phyloP scores from a whole-genome alignment of 2,329 filamentous ascomycete species.

The Nemania diffusa region DNA sequence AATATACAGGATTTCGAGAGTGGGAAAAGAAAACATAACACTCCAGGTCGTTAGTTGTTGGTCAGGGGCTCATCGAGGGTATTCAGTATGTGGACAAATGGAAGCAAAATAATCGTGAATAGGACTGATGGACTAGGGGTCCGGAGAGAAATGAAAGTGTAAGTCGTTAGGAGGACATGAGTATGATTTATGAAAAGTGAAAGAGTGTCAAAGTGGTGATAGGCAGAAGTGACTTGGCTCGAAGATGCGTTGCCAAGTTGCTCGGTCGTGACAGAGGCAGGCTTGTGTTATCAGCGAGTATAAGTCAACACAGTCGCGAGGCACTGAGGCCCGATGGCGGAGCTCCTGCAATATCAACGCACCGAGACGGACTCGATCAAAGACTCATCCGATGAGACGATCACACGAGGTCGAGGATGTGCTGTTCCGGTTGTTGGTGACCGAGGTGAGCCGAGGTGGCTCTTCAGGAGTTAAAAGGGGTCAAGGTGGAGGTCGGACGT shows the following conservation, averaged over 20 bases:
- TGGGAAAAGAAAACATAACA: conserved; percentile 50
- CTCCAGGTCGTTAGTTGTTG: conserved; percentile 57
- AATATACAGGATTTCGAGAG: conserved; percentile 49
- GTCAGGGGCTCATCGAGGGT: conserved; percentile 60
- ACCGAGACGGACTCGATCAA: conserved; percentile 42
- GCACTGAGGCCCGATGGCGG: conserved; percentile 43
- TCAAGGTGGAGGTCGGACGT: conserved; percentile 20
- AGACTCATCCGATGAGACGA: conserved; percentile 45
- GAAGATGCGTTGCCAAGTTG: conserved; percentile 36
- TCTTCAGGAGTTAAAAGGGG: conserved; percentile 26
- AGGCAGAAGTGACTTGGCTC: conserved; percentile 28
- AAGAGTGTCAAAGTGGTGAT: conserved; percentile 43
- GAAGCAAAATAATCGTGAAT: conserved; percentile 50
- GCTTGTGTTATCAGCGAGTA: conserved; percentile 34
- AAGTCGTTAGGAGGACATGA: conserved; percentile 59
- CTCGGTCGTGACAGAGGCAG: conserved; percentile 40
- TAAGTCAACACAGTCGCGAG: conserved; percentile 44
- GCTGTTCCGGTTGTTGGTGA: conserved; percentile 33
- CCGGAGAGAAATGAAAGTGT: conserved; percentile 51
- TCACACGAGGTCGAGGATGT: conserved; percentile 31
- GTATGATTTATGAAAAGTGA: conserved; percentile 47
- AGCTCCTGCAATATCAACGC: conserved; percentile 46
- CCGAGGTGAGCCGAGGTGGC: conserved; percentile 38
- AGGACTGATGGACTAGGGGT: conserved; percentile 42
- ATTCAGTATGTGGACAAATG: conserved; percentile 53